phyloP scores from a whole-genome alignment of 345 rosid genomes.

The thale cress (Arabidopsis thaliana) region DNA sequence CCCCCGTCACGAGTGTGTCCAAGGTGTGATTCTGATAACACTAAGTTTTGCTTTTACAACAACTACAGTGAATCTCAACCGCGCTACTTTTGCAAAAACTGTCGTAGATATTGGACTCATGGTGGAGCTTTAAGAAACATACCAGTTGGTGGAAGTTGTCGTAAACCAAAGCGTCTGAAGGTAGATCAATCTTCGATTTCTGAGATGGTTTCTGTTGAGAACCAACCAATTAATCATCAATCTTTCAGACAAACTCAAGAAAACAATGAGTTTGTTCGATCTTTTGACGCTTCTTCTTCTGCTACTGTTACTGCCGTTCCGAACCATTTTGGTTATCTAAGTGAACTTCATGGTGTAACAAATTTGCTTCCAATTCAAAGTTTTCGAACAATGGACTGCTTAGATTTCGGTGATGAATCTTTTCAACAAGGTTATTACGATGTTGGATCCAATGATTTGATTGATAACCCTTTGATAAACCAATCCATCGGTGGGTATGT shows the following conservation, averaged over 20 bases:
- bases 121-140: slow-evolving; percentile 39
- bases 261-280: slow-evolving; percentile 20
- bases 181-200: slow-evolving; percentile 7
- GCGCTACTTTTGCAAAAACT: slow-evolving; percentile 35
- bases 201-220: slow-evolving; percentile 5
- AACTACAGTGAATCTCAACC: slow-evolving; percentile 37
- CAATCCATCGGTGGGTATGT: slow-evolving; percentile 13
- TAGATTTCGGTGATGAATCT: not conserved
- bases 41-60: slow-evolving; percentile 42
- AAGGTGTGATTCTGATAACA: slow-evolving; percentile 38
- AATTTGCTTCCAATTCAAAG: slow-evolving; percentile 13
- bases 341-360: slow-evolving; percentile 13
- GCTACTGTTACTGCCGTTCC: not conserved
- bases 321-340: slow-evolving; percentile 4
- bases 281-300: slow-evolving; percentile 18
- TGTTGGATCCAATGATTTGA: slow-evolving; percentile 28
- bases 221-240: slow-evolving; percentile 5
- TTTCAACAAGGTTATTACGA: not conserved
- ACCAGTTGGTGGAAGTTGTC: slow-evolving; percentile 38
- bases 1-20: slow-evolving; percentile 32
- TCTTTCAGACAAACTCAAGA: slow-evolving; percentile 18
- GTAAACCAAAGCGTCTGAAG: slow-evolving; percentile 17
- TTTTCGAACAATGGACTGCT: slow-evolving; percentile 4
- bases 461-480: slow-evolving; percentile 23
- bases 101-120: slow-evolving; percentile 46